A percentile compares a stretch with the other conserved stretches of the same genome.
Evolutionary conservation across 768 basidiomycete genomes (phyloP).

Genomic region (Suillus luteus): DNA sequence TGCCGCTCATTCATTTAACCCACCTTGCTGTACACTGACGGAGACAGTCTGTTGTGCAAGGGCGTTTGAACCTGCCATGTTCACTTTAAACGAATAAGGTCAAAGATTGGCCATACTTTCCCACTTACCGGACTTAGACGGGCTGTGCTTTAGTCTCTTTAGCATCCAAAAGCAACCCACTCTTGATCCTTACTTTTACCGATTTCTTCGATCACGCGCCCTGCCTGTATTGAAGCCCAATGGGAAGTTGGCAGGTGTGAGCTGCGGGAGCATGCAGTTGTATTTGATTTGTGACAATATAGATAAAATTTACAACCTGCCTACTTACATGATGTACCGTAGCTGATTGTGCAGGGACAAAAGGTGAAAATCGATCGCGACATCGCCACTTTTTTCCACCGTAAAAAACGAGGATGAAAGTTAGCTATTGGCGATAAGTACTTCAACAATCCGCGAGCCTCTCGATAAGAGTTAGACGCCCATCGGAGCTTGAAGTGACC

Average conservation of each 20-base stretch:
- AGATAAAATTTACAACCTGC: not conserved
- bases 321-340: not conserved
- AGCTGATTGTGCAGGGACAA: not conserved
- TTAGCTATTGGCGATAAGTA: not conserved
- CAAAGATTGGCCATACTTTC: not conserved
- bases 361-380: not conserved
- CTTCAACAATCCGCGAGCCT: not conserved
- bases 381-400: not conserved
- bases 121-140: no score
- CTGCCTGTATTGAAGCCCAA: not conserved
- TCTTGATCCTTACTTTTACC: not conserved
- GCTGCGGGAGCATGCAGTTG: not conserved
- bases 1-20: not conserved
- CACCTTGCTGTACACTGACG: slow-evolving; percentile 2
- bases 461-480: not conserved
- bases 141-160: not conserved
- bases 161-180: not conserved
- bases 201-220: not conserved
- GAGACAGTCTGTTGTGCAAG: not conserved
- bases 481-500: not conserved
- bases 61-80: not conserved
- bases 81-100: not conserved
- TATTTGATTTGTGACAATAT: not conserved
- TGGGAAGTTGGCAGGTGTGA: not conserved
- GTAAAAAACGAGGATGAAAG: not conserved